Evolutionary conservation across 2,329 filamentous ascomycete genomes (phyloP), one percentile per base, ranked within the genome.

Genomic region (Exutisphaerella laricina): DNA sequence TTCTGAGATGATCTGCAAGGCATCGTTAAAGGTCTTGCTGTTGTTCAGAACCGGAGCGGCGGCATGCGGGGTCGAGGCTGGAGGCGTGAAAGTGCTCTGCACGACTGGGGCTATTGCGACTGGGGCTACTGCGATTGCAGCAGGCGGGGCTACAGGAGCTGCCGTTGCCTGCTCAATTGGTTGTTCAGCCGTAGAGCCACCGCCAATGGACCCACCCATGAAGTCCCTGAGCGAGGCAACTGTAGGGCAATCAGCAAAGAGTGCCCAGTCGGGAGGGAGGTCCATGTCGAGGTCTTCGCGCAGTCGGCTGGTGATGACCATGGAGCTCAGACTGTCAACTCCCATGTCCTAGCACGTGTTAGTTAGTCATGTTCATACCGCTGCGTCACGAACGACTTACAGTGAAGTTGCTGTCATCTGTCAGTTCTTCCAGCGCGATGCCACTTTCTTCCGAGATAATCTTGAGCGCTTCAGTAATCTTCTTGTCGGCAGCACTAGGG

Each of bases 401-500:
- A 5, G 45, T 46, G 35, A 61, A 58, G 20, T 16, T 38, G 17
- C 46, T 47, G 17, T 53, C 50, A 23, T 60, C 55, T 10, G 50
- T 58, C 20, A 64, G 41, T 18, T 58, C 59, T n/a, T 37, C 42
- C 4, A 54, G 28, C 18, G 49, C 51, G 17, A 63, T 25, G 3
- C 59, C 61, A 25, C 47, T 58, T 41, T 62, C 61, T 38, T 62
- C 54, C 7, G 58, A 40, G 13, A 64, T 53, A 14, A 63, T 59
- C 13, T 46, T 32, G 2, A 50, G 43, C 39, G 59, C 59, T 31
- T 61, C 54, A 5, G 57, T 33, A 21, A 63, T 55, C 33, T 61
- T 57, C 7, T 42, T 13, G n/a, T n/a, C n/a, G n/a, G n/a, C n/a
- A n/a, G n/a, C n/a, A n/a, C n/a, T n/a, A n/a, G n/a, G n/a, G n/a